A percentile compares a stretch with the other conserved stretches of the same genome.
Evolutionary conservation across 148 eudicot species (phyloP).

Genomic region (Bassia scoparia): DNA sequence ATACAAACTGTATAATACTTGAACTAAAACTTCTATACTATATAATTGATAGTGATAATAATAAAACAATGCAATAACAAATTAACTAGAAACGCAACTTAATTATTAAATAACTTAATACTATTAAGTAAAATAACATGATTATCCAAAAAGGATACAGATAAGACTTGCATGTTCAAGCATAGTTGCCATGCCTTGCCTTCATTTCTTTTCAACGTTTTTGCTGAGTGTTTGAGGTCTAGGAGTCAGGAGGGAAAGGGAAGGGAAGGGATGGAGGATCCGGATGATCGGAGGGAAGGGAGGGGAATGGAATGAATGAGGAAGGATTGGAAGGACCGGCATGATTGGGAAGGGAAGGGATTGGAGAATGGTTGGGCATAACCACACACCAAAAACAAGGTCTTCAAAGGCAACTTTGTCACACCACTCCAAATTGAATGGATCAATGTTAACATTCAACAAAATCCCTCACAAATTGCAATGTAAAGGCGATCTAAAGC

Average conservation of each 20-base stretch:
- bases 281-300: background rate
- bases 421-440: slow-evolving; percentile 61
- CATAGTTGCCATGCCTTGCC: too few species aligned
- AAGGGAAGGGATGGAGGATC: background rate
- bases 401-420: slow-evolving; percentile 35
- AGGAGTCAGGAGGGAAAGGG: slow-evolving; percentile 32
- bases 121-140: too few species aligned
- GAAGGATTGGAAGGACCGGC: slow-evolving; percentile 6
- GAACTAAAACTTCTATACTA: too few species aligned
- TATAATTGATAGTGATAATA: too few species aligned
- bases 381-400: slow-evolving; percentile 71
- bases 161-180: too few species aligned
- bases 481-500: slow-evolving; percentile 62
- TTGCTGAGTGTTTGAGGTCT: background rate
- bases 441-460: slow-evolving; percentile 45
- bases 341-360: slow-evolving; percentile 38
- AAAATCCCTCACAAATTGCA: slow-evolving; percentile 62
- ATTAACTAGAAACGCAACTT: too few species aligned
- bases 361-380: slow-evolving; percentile 53
- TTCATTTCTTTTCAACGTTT: background rate
- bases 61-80: too few species aligned
- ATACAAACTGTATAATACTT: too few species aligned
- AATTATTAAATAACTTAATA: too few species aligned
- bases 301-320: background rate
- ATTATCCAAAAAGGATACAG: too few species aligned